These are phyloP conservation scores for Populus ilicifolia DNA, from an alignment of 345 rosid species.

Conservation along the genomic window DNA sequence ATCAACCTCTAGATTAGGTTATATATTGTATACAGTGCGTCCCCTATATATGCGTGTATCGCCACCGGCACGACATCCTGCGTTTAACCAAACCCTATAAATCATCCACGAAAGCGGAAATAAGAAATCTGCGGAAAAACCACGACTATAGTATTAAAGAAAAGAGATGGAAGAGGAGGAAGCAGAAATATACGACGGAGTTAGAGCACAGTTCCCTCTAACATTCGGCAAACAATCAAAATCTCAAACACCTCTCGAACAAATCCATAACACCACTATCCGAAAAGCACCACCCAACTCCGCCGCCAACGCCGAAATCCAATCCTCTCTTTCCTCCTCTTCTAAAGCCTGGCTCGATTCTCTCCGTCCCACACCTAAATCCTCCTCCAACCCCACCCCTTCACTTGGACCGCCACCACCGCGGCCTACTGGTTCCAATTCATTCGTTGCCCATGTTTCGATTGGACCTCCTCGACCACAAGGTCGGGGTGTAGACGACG, in stretches of 20 bases:
- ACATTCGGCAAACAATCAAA: slow-evolving; percentile 69
- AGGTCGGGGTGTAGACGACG: slow-evolving; percentile 9
- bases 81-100: no score
- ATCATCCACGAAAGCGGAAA: background rate
- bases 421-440: slow-evolving; percentile 6
- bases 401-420: slow-evolving; percentile 27
- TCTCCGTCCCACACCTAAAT: slow-evolving; percentile 30
- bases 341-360: slow-evolving; percentile 50
- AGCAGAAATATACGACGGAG: slow-evolving; percentile 56
- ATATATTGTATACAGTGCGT: no score
- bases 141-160: background rate
- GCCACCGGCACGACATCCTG: no score
- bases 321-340: slow-evolving; percentile 49
- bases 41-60: no score
- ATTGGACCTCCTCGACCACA: slow-evolving; percentile 27
- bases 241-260: slow-evolving; percentile 55
- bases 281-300: background rate
- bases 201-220: slow-evolving; percentile 70
- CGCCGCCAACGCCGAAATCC: slow-evolving; percentile 1
- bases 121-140: background rate
- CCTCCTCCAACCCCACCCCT: slow-evolving; percentile 29
- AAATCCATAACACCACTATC: slow-evolving; percentile 60
- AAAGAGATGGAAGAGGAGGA: slow-evolving; percentile 62
- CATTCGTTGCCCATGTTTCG: background rate
- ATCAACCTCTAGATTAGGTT: no score